A percentile compares a stretch with the other conserved stretches of the same genome.
These are phyloP conservation scores for Inga laurina DNA, from an alignment of 306 rosid species.

Conservation along the genomic window DNA sequence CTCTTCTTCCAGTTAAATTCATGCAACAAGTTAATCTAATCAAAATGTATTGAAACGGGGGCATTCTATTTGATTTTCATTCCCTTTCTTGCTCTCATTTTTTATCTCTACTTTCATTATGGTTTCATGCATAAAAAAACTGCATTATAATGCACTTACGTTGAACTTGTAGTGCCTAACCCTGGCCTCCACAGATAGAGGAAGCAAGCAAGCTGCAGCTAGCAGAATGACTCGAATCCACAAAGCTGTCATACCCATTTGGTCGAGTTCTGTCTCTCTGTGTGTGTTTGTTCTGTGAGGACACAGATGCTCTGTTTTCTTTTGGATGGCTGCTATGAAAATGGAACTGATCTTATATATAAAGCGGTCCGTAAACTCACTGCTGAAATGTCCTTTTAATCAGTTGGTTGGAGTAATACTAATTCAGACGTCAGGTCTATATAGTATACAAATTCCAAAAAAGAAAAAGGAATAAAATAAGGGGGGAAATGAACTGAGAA, in stretches of 20 bases:
- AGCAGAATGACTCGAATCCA: slow-evolving; percentile 21
- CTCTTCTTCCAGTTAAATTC: neutral
- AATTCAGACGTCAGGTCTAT: slow-evolving; percentile 31
- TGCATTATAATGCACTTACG: slow-evolving; percentile 21
- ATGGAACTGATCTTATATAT: slow-evolving; percentile 25
- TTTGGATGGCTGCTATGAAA: neutral
- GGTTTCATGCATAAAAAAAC: slow-evolving; percentile 8
- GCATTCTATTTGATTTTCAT: neutral
- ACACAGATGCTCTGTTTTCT: neutral
- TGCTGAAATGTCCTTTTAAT: slow-evolving; percentile 52
- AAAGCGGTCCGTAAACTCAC: slow-evolving; percentile 26
- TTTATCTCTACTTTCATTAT: neutral
- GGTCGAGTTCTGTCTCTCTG: neutral
- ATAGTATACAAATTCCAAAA: neutral
- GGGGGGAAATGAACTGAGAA: neutral
- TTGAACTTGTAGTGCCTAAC: slow-evolving; percentile 40
- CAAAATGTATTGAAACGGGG: neutral
- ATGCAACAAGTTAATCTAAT: neutral
- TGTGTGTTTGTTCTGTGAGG: neutral
- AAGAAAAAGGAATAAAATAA: neutral
- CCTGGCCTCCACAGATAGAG: slow-evolving; percentile 25
- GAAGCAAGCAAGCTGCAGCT: slow-evolving; percentile 17
- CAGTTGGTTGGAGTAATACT: slow-evolving; percentile 40
- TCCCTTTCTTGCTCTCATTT: neutral
- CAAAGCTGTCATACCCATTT: neutral